Evolutionary conservation across 352 stramenopile genomes (phyloP), one percentile per base, ranked within the genome.

Genomic region (Pythium aquatile): DNA sequence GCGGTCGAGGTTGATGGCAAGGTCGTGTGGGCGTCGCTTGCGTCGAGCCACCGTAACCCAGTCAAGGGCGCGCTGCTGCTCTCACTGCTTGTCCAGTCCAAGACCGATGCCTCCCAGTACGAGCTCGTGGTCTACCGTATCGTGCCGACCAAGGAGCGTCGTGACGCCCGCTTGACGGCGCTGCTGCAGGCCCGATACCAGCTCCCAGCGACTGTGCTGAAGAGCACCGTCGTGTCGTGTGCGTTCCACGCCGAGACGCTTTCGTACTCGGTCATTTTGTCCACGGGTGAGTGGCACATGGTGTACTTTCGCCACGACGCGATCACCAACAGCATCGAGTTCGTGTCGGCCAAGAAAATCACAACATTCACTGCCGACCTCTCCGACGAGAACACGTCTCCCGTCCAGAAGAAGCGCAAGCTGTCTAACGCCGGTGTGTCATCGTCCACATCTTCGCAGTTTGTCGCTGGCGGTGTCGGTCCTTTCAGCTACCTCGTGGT

Each of bases 231-330:
- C 17, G 70, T 69, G 26, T 76, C 80, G 0, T 83, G 76, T 30
- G 75, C 80, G 28, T 93, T 91, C 71, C 80, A 91, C 68, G 78
- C 77, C n/a, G 76, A 88, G 48, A 88, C 73, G 11, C 82, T 89
- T 53, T 79, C 81, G 44, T 90, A 81, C 73, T 91, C 84, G 55
- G 68, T 91, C 20, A 69, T 91, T 29, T 77, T 81, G 40, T 73
- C 67, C 10, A 84, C 72, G 9, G 84, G 84, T 29, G 73, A 71
- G 32, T 93, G 84, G 81, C 62, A 87, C 37, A 78, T 75, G 37
- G 39, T 87, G 30, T 68, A 73, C 39, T 74, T 76, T 70, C 71
- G 69, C 33, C 78, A 85, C 46, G 77, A 91, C 42, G 74, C 72
- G 11, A 49, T 90, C 32, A 81, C 56, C 28, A 75, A 73, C 46